Base-by-base conservation (phyloP, 805 yeast genomes). In the Ogataea populi-albae region DNA sequence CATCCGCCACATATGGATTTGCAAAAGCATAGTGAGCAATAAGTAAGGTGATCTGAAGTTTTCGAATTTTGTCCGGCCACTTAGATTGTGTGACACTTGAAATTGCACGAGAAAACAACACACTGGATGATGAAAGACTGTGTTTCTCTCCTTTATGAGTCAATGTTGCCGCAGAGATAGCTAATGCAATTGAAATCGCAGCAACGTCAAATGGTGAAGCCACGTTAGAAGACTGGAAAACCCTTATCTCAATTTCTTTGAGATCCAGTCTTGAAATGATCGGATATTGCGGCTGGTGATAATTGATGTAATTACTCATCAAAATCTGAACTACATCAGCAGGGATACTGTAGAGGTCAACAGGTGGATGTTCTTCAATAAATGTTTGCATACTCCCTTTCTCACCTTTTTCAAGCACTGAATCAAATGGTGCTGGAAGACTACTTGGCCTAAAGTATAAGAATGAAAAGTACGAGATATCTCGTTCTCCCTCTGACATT, bases 11-110 rank as follows among this genome's bases (percentile, higher is more conserved):
- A 15, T 40, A 40, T 9, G 47, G 47, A 19, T 43, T 43, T 7
- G 47, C 47, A 40, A 43, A 40, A 10, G 40, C 47, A 31, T 43
- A 43, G 27, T 43, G 47, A 4, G 47, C 47, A 2, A 37, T 35
- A 11, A 43, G 31, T 12, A 43, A 29, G 7, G 32, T 32, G 5
- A 37, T 27, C 21, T 43, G 43, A 4, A 43, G 29, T 22, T 40
- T 43, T 17, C 30, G 9, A 16, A 40, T 15, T 23, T 37, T 34
- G 14, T 40, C 30, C 3, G 20, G 24, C 42, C 45, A 40, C 15
- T 26, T 19, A 3, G 31, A 24, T 3, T 33, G 38, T 6, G 40
- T 17, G 17, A 24, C 12, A 15, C 21, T 36, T 5, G 37, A 40
- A 7, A 40, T 37, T 15, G 30, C 28, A 4, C 37, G 32, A 4